These are phyloP conservation scores for Stemphylium vesicarium DNA, from an alignment of 2,329 filamentous ascomycete genomes.

Conservation along the genomic window DNA sequence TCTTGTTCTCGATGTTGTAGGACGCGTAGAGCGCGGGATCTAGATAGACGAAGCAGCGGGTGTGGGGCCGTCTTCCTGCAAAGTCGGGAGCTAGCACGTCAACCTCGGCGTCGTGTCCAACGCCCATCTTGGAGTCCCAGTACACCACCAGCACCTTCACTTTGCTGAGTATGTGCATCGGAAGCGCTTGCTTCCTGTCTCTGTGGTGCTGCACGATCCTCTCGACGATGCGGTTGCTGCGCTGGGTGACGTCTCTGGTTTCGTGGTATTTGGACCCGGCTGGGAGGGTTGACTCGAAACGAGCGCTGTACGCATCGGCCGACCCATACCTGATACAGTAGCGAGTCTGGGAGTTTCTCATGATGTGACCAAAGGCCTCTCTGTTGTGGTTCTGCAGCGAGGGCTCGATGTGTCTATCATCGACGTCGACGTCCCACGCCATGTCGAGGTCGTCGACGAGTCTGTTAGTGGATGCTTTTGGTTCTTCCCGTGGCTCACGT, in stretches of 20 bases:
- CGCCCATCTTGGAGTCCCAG: conserved; percentile 14
- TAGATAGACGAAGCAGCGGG: conserved; percentile 15
- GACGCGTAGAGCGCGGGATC: conserved; percentile 5
- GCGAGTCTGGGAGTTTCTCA: neutral
- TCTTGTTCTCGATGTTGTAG: conserved; percentile 12
- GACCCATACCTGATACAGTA: conserved; percentile 9
- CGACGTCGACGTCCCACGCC: conserved; percentile 5
- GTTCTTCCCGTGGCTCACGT: neutral
- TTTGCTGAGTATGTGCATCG: conserved; percentile 13
- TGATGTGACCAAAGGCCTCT: conserved; percentile 9
- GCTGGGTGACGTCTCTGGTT: conserved; percentile 13
- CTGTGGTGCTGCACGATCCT: conserved; percentile 11
- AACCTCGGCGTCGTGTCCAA: conserved; percentile 12
- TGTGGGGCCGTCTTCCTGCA: conserved; percentile 2
- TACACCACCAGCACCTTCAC: conserved; percentile 14
- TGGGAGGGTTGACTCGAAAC: conserved; percentile 14
- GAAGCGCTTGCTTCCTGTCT: conserved; percentile 6
- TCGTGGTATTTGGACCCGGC: conserved; percentile 4
- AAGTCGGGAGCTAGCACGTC: conserved; percentile 12
- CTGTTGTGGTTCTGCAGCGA: conserved; percentile 4
- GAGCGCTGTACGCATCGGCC: conserved; percentile 8
- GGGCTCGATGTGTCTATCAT: neutral
- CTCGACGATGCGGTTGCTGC: conserved; percentile 16
- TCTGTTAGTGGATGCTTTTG: conserved; percentile 2
- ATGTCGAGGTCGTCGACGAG: conserved; percentile 13